Evolutionary conservation across 2,329 filamentous ascomycete species (phyloP), one percentile per base, ranked within the genome.

Genomic region (Fusarium ramigenum): DNA sequence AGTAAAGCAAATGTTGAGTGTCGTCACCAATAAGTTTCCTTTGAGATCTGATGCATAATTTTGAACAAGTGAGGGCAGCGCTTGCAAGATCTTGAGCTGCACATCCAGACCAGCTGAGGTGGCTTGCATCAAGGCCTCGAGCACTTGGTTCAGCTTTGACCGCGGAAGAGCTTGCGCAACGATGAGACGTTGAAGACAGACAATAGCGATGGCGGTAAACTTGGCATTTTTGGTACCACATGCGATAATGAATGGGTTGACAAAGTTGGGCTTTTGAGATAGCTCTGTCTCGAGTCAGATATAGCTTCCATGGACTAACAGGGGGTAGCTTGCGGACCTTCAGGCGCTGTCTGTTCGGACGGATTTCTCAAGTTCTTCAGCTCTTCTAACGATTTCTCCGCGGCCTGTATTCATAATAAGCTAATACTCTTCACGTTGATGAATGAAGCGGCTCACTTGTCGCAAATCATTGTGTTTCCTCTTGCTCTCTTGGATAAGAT

Each of bases 1-100:
- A 57, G 94, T 92, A 69, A 96, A 96, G 83, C 96, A 98, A 79
- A 97, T 94, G 80, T 97, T 95, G 74, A 99, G 84, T 1, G 93
- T 90, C 15, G 90, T 94, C 34, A 94, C 93, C 43, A 99, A 87
- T 39, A 97, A 85, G 67, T 96, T 93, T 4, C 93, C 94, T 67
- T 92, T 91, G 42, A 99, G 85, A 63, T 97, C 93, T 40, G 88
- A 87, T 0, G 93, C 90, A 82, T 98, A 98, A 78, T 97, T 97
- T 75, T 98, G 95, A 30, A 98, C 84, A 40, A 99, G 83, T 3
- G 95, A 94, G 8, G 96, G 96, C 21, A 99, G 84, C 2, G 95
- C 94, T 81, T 99, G 96, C 19, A 99, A 85, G 59, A 98, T 96
- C 82, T 98, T 98, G 75, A 99, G 89, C 80, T 99, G 96, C 6